Evolutionary conservation across 176 grass and related monocot species (phyloP).

Genomic region (Musa itinerans): DNA sequence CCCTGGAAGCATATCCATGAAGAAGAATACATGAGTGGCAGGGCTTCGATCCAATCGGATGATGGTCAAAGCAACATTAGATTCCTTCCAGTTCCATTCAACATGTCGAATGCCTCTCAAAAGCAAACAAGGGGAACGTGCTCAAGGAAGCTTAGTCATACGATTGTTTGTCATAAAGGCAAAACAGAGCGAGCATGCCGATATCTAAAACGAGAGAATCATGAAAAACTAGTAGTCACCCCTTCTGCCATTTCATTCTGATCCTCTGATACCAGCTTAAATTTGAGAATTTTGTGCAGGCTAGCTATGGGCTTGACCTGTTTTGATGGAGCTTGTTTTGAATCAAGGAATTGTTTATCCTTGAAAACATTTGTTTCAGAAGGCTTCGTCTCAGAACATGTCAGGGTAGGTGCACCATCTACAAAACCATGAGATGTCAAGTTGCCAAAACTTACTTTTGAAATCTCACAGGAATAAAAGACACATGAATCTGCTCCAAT

Average conservation of each 20-base stretch:
- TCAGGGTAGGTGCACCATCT: slow-evolving; percentile 26
- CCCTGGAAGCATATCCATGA: no score
- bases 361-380: background rate
- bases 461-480: background rate
- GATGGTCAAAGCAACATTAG: no score
- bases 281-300: slow-evolving; percentile 66
- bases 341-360: slow-evolving; percentile 16
- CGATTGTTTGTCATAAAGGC: no score
- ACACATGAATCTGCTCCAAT: background rate
- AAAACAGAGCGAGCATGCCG: no score
- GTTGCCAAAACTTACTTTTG: no score
- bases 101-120: no score
- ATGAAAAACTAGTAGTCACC: background rate
- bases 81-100: no score
- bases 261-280: slow-evolving; percentile 26
- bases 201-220: background rate
- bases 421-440: background rate
- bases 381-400: background rate
- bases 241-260: background rate
- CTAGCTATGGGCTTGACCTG: slow-evolving; percentile 63
- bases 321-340: slow-evolving; percentile 31
- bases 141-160: no score
- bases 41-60: no score
- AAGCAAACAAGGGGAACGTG: no score
- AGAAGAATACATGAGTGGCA: no score